These are phyloP conservation scores for Boletellus deceptivus DNA, from an alignment of 1,284 basidiomycete species.

Conservation along the genomic window DNA sequence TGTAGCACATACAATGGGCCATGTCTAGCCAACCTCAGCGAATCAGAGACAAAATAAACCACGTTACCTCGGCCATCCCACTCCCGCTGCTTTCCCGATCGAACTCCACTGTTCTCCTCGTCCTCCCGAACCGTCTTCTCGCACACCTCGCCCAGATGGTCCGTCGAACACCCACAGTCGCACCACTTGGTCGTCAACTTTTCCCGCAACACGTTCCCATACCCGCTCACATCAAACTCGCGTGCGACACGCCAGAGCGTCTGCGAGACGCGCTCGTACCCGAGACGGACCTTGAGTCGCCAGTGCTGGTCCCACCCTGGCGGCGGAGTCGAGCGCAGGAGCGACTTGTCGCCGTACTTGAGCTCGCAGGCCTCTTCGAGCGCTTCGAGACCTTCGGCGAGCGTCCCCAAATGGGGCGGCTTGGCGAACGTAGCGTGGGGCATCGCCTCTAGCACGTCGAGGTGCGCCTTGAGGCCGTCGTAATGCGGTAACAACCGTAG, in stretches of 20 bases:
- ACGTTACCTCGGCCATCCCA: constrained; percentile 63
- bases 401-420: constrained; percentile 58
- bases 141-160: constrained; percentile 70
- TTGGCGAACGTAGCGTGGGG: constrained; percentile 55
- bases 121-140: constrained; percentile 67
- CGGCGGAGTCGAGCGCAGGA: constrained; percentile 31
- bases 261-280: constrained; percentile 59
- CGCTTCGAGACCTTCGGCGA: constrained; percentile 53
- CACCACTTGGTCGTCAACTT: constrained; percentile 72
- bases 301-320: constrained; percentile 54
- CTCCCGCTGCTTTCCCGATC: constrained; percentile 61
- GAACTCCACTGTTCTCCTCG: constrained; percentile 52
- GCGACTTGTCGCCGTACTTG: constrained; percentile 41
- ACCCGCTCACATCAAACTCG: constrained; percentile 69
- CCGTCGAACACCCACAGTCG: constrained; percentile 72
- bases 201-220: constrained; percentile 63
- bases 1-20: constrained; percentile 12
- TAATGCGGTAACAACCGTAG: constrained; percentile 58
- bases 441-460: constrained; percentile 55
- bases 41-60: neutral
- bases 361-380: constrained; percentile 60
- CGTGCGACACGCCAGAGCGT: constrained; percentile 64
- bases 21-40: neutral
- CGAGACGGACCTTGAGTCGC: constrained; percentile 53
- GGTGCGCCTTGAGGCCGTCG: constrained; percentile 54